Evolutionary conservation across 176 grass and related monocot species (phyloP), one percentile per base, ranked within the genome.

Genomic region (Chrysopogon serrulatus): DNA sequence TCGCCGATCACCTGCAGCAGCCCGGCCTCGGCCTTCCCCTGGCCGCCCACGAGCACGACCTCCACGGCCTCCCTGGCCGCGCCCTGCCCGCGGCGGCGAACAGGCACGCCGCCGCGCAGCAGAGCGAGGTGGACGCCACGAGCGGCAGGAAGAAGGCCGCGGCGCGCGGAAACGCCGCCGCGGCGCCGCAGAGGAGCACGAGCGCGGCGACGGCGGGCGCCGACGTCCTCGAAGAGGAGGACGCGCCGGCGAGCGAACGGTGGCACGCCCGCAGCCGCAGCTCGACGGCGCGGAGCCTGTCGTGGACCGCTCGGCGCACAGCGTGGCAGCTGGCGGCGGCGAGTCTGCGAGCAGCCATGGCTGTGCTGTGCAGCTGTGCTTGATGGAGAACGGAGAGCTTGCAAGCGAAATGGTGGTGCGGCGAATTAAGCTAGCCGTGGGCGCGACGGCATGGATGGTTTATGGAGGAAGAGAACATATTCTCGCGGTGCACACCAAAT

Each of bases 131-230:
- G 35, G 92, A 89, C 21, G 67, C 35, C 39, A 79, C 70, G n/a
- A 94, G 92, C 10, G 92, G 92, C n/a, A 87, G 79, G 77, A 91
- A 79, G 68, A 87, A 91, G 42, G 74, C n/a, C 49, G 82, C 30
- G 34, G 81, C 30, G 21, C 87, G 69, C 19, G 84, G 82, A 74
- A 89, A 70, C 34, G 34, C 11, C 17, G 12, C 19, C 1, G 21
- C 73, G 32, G 65, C 34, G 47, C 1, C 13, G 45, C 31, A 87
- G 4, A 87, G 17, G 9, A 56, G n/a, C n/a, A 40, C 39, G 39
- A 85, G 27, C 5, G 61, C 71, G 6, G 59, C 72, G 26, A 79
- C 10, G 15, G 43, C 77, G 64, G 31, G 44, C 10, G 48, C 47
- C 51, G 81, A 7, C 23, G 33, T 0, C 32, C 19, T 7, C 5